These are phyloP conservation scores for Tillandsia fasciculata DNA, from an alignment of 176 grass and related monocot species.

Conservation along the genomic window DNA sequence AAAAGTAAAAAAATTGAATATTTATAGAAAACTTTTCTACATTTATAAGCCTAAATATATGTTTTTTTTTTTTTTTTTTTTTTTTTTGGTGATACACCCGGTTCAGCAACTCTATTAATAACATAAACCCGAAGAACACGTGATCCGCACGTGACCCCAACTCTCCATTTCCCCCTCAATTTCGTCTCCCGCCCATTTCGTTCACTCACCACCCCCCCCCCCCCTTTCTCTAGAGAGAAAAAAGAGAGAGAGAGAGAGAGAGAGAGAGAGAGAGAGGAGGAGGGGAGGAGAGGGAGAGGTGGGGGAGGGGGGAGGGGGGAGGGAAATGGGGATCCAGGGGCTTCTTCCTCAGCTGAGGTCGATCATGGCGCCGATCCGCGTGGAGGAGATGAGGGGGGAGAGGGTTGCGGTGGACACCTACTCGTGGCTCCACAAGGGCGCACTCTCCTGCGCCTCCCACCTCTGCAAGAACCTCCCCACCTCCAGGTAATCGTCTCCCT, in stretches of 20 bases:
- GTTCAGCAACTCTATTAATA: too few species aligned
- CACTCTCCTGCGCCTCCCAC: conserved; percentile 64
- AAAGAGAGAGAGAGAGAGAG: neutral
- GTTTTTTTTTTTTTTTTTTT: too few species aligned
- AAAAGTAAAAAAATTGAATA: too few species aligned
- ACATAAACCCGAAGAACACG: too few species aligned
- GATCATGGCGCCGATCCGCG: conserved; percentile 74
- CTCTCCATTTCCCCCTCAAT: too few species aligned
- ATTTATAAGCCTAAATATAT: too few species aligned
- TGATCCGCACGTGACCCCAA: too few species aligned
- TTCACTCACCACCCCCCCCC: too few species aligned
- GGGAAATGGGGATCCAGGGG: conserved; percentile 76
- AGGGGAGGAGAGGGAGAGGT: conserved; percentile 3
- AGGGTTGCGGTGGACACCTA: conserved; percentile 86
- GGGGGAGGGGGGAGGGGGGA: neutral
- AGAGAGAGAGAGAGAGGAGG: conserved; percentile 9
- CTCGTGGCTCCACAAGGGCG: conserved; percentile 97
- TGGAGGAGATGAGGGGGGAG: conserved; percentile 70
- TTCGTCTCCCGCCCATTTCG: too few species aligned
- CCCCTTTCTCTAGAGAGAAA: too few species aligned
- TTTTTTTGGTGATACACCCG: too few species aligned
- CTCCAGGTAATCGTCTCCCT: conserved; percentile 36
- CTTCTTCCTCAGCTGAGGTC: conserved; percentile 83
- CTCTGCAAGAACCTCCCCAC: conserved; percentile 92
- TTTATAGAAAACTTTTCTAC: too few species aligned